phyloP scores from a whole-genome alignment of 2,329 filamentous ascomycete species.

The Coniochaeta sp. region DNA sequence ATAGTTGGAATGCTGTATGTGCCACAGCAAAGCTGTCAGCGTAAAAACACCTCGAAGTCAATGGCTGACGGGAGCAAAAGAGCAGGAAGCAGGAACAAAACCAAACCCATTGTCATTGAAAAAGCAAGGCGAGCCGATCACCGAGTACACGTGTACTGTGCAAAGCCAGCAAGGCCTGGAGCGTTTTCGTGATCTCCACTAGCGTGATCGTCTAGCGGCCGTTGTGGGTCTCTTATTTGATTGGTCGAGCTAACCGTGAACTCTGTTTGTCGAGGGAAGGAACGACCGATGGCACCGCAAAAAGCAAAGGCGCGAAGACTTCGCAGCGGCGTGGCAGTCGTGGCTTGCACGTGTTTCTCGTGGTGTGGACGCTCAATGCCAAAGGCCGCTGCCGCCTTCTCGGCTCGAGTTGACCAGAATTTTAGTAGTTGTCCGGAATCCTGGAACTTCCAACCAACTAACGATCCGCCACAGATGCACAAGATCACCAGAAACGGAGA shows the following conservation, averaged over 20 bases:
- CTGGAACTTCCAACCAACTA: background rate
- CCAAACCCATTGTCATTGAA: no score
- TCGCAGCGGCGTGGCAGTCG: background rate
- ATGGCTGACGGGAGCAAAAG: background rate
- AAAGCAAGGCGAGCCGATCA: no score
- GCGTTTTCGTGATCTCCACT: background rate
- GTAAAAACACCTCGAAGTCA: background rate
- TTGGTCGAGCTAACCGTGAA: background rate
- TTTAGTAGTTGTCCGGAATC: background rate
- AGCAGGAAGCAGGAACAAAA: background rate
- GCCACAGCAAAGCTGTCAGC: background rate
- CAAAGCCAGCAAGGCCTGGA: background rate
- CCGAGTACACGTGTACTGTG: no score
- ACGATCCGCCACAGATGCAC: background rate
- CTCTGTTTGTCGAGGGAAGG: background rate
- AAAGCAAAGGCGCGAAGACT: background rate
- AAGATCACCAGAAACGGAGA: background rate
- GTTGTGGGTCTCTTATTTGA: background rate
- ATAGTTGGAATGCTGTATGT: background rate
- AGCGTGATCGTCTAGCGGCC: background rate
- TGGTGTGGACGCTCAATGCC: background rate
- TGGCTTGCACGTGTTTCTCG: conserved; percentile 4
- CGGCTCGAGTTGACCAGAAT: background rate
- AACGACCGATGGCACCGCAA: background rate
- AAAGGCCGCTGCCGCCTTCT: background rate